Percentiles rank a stretch among this genome's conserved stretches.
These are phyloP conservation scores for Zymoseptoria tritici DNA, from an alignment of 2,329 filamentous ascomycete species.

Conservation along the genomic window DNA sequence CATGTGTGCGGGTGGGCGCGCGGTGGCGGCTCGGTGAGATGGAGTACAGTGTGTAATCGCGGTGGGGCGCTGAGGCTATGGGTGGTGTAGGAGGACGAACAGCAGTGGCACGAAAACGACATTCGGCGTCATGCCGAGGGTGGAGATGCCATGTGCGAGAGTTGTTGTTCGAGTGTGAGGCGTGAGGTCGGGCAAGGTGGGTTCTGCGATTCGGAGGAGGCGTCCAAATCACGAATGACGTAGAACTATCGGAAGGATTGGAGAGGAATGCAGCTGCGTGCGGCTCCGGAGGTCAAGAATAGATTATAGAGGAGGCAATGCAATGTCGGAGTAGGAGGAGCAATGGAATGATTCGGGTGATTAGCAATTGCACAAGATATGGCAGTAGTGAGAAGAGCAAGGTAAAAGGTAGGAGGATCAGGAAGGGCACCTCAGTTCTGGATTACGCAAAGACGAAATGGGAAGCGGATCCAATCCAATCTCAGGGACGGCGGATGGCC, in stretches of 20 bases:
- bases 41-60: background rate
- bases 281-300: background rate
- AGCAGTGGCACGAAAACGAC: background rate
- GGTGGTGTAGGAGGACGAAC: background rate
- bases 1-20: conserved; percentile 9
- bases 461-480: too few relatives aligned
- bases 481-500: too few relatives aligned
- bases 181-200: background rate
- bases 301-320: background rate
- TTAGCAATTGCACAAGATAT: too few relatives aligned
- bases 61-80: background rate
- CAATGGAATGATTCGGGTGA: too few relatives aligned
- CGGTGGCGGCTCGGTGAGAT: conserved; percentile 2
- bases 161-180: background rate
- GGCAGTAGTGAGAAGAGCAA: too few relatives aligned
- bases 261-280: background rate
- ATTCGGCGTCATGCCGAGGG: background rate
- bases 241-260: background rate
- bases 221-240: background rate
- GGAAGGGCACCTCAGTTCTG: too few relatives aligned
- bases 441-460: too few relatives aligned
- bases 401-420: too few relatives aligned
- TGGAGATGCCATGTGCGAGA: background rate
- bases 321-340: too few relatives aligned
- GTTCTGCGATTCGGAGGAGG: background rate